phyloP scores from a whole-genome alignment of 2,329 filamentous ascomycete genomes.

The Fusarium ambrosium region DNA sequence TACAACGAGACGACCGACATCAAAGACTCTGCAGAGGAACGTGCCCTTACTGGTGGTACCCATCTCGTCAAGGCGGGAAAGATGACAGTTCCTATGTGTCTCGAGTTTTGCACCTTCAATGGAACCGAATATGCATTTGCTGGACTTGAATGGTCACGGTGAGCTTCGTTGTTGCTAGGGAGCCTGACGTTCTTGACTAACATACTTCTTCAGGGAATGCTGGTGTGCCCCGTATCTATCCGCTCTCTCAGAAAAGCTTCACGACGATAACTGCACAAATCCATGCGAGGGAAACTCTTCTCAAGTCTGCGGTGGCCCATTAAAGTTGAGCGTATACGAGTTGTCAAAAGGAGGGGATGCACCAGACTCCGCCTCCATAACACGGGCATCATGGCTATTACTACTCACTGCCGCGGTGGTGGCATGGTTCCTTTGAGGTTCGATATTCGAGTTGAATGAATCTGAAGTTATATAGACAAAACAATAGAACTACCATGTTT shows the following conservation, averaged over 20 bases:
- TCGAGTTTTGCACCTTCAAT: constrained; percentile 62
- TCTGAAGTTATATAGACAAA: neutral
- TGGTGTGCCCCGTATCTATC: constrained; percentile 69
- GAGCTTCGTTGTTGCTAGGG: constrained; percentile 21
- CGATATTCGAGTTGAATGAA: neutral
- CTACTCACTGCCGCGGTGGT: constrained; percentile 6
- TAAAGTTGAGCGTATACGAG: constrained; percentile 63
- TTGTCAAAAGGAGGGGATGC: constrained; percentile 32
- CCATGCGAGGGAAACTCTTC: constrained; percentile 67
- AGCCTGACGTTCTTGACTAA: neutral
- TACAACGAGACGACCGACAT: constrained; percentile 69
- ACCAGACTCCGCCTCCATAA: constrained; percentile 7
- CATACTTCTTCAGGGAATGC: constrained; percentile 63
- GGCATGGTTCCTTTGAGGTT: constrained; percentile 12
- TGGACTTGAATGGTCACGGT: constrained; percentile 67
- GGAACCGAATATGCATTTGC: constrained; percentile 61
- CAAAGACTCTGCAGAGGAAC: constrained; percentile 54
- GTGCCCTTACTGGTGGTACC: constrained; percentile 62
- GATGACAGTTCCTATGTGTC: constrained; percentile 67
- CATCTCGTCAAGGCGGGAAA: constrained; percentile 56
- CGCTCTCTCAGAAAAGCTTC: constrained; percentile 59
- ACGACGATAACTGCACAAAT: constrained; percentile 63
- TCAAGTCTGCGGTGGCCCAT: constrained; percentile 66
- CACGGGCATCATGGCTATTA: constrained; percentile 7
- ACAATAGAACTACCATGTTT: neutral